A percentile compares a stretch with the other conserved stretches of the same genome.
These are phyloP conservation scores for Chrysoporthe deuterocubensis DNA, from an alignment of 2,329 filamentous ascomycete genomes.

Conservation along the genomic window DNA sequence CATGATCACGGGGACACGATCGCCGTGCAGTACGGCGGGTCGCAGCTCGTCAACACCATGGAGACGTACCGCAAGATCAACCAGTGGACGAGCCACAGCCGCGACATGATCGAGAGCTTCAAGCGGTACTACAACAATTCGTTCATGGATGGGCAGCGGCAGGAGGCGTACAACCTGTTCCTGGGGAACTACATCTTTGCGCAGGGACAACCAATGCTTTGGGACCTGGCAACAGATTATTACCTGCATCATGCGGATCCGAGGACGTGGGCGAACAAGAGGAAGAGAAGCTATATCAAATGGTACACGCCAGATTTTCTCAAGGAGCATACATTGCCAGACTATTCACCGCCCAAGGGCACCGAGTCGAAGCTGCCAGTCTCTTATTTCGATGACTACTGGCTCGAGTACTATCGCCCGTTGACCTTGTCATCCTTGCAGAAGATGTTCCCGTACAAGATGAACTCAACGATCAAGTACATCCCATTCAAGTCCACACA, in stretches of 20 bases:
- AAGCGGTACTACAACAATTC: constrained; percentile 98
- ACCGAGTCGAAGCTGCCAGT: constrained; percentile 48
- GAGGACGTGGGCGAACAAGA: constrained; percentile 67
- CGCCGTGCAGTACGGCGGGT: constrained; percentile 95
- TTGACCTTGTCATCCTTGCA: constrained; percentile 84
- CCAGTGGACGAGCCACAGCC: constrained; percentile 95
- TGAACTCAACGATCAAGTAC: constrained; percentile 87
- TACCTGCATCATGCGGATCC: constrained; percentile 93
- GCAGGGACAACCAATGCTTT: constrained; percentile 90
- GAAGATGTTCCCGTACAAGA: constrained; percentile 90
- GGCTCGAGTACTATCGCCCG: constrained; percentile 95
- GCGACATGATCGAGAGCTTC: constrained; percentile 99
- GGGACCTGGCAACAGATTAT: constrained; percentile 94
- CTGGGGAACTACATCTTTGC: constrained; percentile 92
- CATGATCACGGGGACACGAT: constrained; percentile 98
- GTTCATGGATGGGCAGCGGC: constrained; percentile 94
- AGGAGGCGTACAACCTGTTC: constrained; percentile 97
- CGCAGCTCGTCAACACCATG: constrained; percentile 98
- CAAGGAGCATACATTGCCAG: constrained; percentile 63
- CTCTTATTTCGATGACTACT: constrained; percentile 85
- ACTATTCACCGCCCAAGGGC: constrained; percentile 43
- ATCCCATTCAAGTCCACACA: constrained; percentile 75
- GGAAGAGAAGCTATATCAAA: constrained; percentile 74
- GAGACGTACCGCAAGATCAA: constrained; percentile 99
- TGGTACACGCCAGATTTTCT: constrained; percentile 85